phyloP scores from a whole-genome alignment of 768 basidiomycete genomes.

The Cystobasidium ongulense region DNA sequence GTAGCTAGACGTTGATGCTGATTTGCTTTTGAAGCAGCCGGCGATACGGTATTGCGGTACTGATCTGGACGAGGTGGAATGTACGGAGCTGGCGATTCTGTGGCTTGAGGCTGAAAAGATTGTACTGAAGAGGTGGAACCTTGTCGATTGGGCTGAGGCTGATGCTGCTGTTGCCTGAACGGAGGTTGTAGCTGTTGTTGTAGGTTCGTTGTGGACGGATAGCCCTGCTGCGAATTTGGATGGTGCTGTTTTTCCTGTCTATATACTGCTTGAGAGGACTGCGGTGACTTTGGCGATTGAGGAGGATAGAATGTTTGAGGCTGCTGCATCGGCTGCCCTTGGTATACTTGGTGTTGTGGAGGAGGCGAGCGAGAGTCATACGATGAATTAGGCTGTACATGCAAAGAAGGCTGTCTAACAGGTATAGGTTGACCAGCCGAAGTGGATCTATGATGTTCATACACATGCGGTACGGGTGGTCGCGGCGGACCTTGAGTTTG shows the following conservation, averaged over 20 bases:
- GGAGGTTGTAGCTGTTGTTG: conserved; percentile 40
- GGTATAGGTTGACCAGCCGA: background rate
- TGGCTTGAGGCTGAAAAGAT: conserved; percentile 32
- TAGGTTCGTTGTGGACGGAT: conserved; percentile 36
- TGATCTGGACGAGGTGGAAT: conserved; percentile 37
- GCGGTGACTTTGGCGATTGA: conserved; percentile 26
- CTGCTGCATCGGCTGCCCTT: background rate
- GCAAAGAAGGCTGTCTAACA: background rate
- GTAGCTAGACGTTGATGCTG: conserved; percentile 28
- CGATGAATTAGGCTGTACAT: background rate
- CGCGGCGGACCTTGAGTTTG: background rate
- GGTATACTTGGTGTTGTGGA: background rate
- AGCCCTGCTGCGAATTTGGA: background rate
- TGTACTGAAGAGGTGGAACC: conserved; percentile 1
- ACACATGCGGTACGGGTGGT: conserved; percentile 1
- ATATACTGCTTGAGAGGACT: conserved; percentile 34
- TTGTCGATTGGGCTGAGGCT: conserved; percentile 32
- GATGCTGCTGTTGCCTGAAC: conserved; percentile 33
- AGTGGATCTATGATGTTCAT: background rate
- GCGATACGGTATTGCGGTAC: background rate
- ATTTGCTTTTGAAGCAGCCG: background rate
- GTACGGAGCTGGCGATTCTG: conserved; percentile 35
- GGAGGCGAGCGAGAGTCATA: background rate
- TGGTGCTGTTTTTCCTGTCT: conserved; percentile 42
- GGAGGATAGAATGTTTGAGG: conserved; percentile 27